Evolutionary conservation across 805 yeast species (phyloP).

Genomic region (Metschnikowia aberdeeniae): DNA sequence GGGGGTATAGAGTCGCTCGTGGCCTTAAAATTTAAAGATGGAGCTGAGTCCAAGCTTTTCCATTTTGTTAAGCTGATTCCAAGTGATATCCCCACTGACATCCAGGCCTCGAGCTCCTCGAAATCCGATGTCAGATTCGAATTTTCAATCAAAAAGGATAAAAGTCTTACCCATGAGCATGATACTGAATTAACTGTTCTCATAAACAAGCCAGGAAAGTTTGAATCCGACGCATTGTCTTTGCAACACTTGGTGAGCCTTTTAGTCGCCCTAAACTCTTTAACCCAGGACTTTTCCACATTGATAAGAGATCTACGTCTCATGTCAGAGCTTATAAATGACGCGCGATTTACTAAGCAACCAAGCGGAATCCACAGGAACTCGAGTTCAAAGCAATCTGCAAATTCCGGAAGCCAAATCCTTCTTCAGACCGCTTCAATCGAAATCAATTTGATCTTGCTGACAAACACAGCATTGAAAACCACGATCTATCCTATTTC

Average conservation of each 20-base stretch:
- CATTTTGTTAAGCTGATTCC: slow-evolving; percentile 17
- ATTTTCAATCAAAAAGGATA: slow-evolving; percentile 18
- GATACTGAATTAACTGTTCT: slow-evolving; percentile 1
- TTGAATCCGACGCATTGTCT: slow-evolving; percentile 20
- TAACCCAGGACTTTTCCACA: slow-evolving; percentile 12
- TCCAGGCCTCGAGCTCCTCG: background rate
- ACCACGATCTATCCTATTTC: slow-evolving; percentile 42
- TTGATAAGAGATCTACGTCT: slow-evolving; percentile 3
- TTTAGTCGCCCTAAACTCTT: slow-evolving; percentile 21
- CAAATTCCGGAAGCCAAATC: slow-evolving; percentile 19
- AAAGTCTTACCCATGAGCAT: background rate
- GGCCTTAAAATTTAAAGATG: slow-evolving; percentile 17
- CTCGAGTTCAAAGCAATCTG: background rate
- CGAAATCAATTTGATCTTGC: slow-evolving; percentile 21
- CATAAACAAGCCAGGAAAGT: slow-evolving; percentile 25
- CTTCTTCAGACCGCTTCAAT: slow-evolving; percentile 40
- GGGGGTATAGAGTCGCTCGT: slow-evolving; percentile 46
- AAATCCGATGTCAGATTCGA: slow-evolving; percentile 56
- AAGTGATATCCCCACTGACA: background rate
- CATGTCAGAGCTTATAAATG: slow-evolving; percentile 3
- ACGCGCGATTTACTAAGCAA: background rate
- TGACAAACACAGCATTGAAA: slow-evolving; percentile 18
- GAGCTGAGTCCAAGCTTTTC: slow-evolving; percentile 24
- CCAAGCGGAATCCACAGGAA: background rate
- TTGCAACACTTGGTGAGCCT: slow-evolving; percentile 27